Percentiles rank a stretch among this genome's conserved stretches.
Evolutionary conservation across 345 rosid species (phyloP).

Genomic region (Populus tremula): DNA sequence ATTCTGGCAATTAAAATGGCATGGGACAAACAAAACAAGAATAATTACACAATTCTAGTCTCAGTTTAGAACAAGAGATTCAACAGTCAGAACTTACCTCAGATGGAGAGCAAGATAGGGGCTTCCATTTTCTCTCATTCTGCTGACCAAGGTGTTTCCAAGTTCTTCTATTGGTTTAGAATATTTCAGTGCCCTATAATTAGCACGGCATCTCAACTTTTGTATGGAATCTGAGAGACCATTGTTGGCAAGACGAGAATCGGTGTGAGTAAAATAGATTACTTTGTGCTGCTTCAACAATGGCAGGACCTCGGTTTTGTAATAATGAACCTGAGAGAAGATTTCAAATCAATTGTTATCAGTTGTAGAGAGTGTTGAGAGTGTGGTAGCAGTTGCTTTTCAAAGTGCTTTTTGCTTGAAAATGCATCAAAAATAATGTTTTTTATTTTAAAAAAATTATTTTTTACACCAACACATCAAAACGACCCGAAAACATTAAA

Average conservation of each 20-base stretch:
- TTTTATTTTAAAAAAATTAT: too few relatives aligned
- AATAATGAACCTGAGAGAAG: conserved; percentile 70
- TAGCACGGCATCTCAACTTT: conserved; percentile 86
- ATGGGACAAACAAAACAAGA: not conserved
- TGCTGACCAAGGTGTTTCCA: conserved; percentile 67
- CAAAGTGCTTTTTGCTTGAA: too few relatives aligned
- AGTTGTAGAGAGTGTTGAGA: not conserved
- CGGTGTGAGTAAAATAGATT: conserved; percentile 86
- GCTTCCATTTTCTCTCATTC: conserved; percentile 69
- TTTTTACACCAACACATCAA: too few relatives aligned
- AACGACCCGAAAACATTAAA: too few relatives aligned
- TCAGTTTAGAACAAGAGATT: not conserved
- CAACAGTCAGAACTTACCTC: conserved; percentile 49
- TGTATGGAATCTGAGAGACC: conserved; percentile 61
- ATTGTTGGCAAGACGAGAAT: conserved; percentile 92
- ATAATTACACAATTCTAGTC: not conserved
- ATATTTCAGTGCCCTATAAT: conserved; percentile 78
- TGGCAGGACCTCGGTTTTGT: conserved; percentile 71
- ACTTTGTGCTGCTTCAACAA: conserved; percentile 79
- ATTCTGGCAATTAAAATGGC: not conserved
- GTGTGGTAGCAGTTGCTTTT: too few relatives aligned
- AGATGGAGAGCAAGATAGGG: conserved; percentile 94
- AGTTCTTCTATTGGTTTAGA: conserved; percentile 76
- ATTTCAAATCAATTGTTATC: conserved; percentile 1
- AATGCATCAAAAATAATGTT: too few relatives aligned